Evolutionary conservation across 164 flowering plant species (phyloP).

Genomic region (Pachysandra terminalis): DNA sequence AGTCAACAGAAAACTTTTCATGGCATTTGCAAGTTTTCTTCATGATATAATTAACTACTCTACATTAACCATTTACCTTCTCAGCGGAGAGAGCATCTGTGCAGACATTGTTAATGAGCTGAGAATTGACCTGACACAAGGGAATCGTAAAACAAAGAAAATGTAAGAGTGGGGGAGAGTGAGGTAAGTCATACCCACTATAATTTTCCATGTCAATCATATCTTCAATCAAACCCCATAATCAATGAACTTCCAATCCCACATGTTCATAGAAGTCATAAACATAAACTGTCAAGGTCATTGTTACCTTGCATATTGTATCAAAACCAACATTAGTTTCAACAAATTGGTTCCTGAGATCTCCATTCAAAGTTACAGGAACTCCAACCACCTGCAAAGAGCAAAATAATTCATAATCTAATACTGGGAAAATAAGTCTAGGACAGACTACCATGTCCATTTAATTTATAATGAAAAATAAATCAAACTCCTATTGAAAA

Average conservation of each 20-base stretch:
- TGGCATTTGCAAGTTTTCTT: neutral
- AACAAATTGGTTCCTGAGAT: slow-evolving; percentile 94
- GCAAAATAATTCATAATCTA: neutral
- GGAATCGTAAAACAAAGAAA: slow-evolving; percentile 12
- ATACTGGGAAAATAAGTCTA: neutral
- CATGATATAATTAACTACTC: neutral
- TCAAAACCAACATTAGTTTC: slow-evolving; percentile 97
- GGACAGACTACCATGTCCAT: neutral
- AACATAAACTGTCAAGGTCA: neutral
- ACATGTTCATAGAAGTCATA: too few relatives aligned
- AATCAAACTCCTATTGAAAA: neutral
- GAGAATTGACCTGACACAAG: slow-evolving; percentile 82
- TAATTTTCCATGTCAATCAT: too few relatives aligned
- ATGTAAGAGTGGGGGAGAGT: too few relatives aligned
- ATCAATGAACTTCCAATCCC: neutral
- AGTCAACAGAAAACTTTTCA: neutral
- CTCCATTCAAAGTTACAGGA: slow-evolving; percentile 96
- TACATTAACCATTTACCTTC: slow-evolving; percentile 69
- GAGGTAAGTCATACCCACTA: too few relatives aligned
- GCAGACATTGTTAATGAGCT: slow-evolving; percentile 96
- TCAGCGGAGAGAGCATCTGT: slow-evolving; percentile 99
- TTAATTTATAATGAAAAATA: neutral
- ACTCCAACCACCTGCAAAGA: slow-evolving; percentile 87
- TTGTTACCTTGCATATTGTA: slow-evolving; percentile 88
- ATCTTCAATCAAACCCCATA: neutral